Conservation (phyloP, 1,139 yeast species). For the Blastobotrys proliferans region DNA sequence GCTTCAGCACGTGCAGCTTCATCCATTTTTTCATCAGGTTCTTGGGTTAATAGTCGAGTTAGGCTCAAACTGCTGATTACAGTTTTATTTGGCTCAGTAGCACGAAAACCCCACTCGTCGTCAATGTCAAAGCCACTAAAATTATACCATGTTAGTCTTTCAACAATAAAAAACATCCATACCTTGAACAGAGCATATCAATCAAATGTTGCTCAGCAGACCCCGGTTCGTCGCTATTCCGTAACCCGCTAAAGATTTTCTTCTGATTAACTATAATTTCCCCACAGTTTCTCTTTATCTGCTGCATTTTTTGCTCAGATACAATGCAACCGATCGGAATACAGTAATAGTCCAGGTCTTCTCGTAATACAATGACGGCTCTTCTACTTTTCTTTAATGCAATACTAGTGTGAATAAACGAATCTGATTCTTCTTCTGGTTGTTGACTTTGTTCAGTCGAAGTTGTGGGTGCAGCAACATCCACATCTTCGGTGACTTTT, state of each 20-base stretch:
- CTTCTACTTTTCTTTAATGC: constrained; percentile 62
- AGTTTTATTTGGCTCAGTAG: constrained; percentile 80
- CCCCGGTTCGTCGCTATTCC: constrained; percentile 52
- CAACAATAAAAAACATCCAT: not conserved
- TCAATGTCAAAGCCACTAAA: constrained; percentile 62
- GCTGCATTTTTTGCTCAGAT: constrained; percentile 43
- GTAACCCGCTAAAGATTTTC: constrained; percentile 68
- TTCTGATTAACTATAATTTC: constrained; percentile 52
- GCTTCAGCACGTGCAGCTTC: constrained; percentile 31
- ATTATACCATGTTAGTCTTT: not conserved
- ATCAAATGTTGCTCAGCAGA: constrained; percentile 93
- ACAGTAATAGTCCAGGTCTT: constrained; percentile 90
- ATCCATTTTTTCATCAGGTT: constrained; percentile 10
- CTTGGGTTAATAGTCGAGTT: constrained; percentile 49
- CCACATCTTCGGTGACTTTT: constrained; percentile 36
- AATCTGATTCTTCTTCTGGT: constrained; percentile 43
- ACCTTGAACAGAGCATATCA: constrained; percentile 82
- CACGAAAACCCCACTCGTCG: constrained; percentile 84
- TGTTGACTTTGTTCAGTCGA: constrained; percentile 2
- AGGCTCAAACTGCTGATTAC: constrained; percentile 81
- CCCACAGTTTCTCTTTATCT: constrained; percentile 69
- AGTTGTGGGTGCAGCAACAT: not conserved
- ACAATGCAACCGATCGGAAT: constrained; percentile 53
- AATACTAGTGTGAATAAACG: constrained; percentile 37
- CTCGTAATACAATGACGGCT: constrained; percentile 86